Conservation (phyloP, 257 asterid genomes). For the Orobanche coerulescens region DNA sequence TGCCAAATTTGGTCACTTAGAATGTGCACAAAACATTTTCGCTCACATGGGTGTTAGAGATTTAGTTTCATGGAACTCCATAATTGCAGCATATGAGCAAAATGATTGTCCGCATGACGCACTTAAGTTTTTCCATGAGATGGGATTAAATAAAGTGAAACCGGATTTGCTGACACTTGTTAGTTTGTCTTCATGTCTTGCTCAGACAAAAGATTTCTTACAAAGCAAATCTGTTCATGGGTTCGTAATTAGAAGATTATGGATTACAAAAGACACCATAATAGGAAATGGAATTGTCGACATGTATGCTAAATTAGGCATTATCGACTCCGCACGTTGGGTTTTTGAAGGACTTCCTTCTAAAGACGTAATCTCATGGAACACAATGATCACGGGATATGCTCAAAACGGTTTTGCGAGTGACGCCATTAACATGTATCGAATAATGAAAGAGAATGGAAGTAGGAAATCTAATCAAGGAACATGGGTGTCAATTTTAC, state of each 20-base stretch:
- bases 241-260: constrained; percentile 43
- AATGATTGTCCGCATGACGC: constrained; percentile 46
- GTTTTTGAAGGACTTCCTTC: constrained; percentile 44
- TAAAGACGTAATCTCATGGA: constrained; percentile 77
- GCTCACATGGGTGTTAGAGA: constrained; percentile 48
- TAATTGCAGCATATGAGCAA: constrained; percentile 78
- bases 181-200: constrained; percentile 61
- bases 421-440: constrained; percentile 48
- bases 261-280: constrained; percentile 40
- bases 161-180: constrained; percentile 69
- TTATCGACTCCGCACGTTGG: constrained; percentile 42
- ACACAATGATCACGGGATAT: constrained; percentile 68
- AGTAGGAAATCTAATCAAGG: constrained; percentile 45
- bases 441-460: constrained; percentile 35
- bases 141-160: constrained; percentile 37
- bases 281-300: constrained; percentile 72
- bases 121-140: constrained; percentile 36
- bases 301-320: constrained; percentile 82
- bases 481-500: constrained; percentile 66
- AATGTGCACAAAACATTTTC: constrained; percentile 44
- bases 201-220: constrained; percentile 45
- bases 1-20: constrained; percentile 57
- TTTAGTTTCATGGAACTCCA: constrained; percentile 72
- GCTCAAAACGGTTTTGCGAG: constrained; percentile 80
- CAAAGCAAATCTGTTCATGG: constrained; percentile 60